Base-by-base conservation (phyloP, 2,329 filamentous ascomycete genomes). In the Colletotrichum coccodes region DNA sequence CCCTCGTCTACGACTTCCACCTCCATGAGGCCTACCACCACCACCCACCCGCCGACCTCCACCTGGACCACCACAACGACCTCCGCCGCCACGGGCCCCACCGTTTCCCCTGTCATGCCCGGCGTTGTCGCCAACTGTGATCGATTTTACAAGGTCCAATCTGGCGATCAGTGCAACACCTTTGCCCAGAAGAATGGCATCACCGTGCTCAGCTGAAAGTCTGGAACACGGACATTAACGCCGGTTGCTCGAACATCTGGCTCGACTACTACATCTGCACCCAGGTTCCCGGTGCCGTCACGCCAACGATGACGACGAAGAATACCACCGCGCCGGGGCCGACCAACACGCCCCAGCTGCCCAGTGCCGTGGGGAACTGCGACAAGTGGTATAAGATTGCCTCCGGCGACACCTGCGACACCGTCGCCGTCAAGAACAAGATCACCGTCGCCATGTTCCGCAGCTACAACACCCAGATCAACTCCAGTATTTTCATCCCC, bases 181-280 rank as follows among this genome's bases (percentile, higher is more conserved):
- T 36, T 68, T 16, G 64, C 64, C 11, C 26, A 11, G n/a, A 63
- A 52, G 42, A 61, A 23, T 46, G 52, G 64, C 21, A 47, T 68
- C 42, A 71, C 85, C 77, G 58, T 83, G 50, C 59, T 2, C 58
- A 62, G 58, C 44, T 68, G 42, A 50, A 16, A 9, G 9, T 28
- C 28, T 68, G 59, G 58, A 68, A 68, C 44, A 42, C 30, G 12
- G 59, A 53, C n/a, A 63, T 63, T 42, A 47, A 47, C 28, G 36
- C 30, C 16, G 34, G 52, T 6, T 62, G 64, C 34, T 46, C 64
- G 11, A 47, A 47, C 40, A 18, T 67, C 26, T 67, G 64, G 64
- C 23, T 46, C 4, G 62, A 46, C 54, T 65, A 65, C 54, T 60
- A 65, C 44, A 42, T 65, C 54, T 65, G 62, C 53, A 52, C 47